Evolutionary conservation across 768 basidiomycete species (phyloP).

Genomic region (Termitomyces sp.): DNA sequence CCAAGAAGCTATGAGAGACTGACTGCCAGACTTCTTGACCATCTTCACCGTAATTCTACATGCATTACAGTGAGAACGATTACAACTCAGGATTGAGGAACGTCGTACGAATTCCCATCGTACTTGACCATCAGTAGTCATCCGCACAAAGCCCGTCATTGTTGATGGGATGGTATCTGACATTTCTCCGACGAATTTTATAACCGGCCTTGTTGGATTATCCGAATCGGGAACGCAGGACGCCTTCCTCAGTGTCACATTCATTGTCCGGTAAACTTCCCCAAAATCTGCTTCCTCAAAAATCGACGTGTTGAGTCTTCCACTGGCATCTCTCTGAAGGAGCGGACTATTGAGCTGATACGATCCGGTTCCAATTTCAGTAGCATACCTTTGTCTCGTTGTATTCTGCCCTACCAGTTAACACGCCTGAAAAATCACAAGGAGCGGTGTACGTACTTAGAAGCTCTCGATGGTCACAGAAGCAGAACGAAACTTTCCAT

Average conservation of each 20-base stretch:
- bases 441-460: conserved; percentile 40
- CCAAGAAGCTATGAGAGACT: conserved; percentile 8
- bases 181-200: conserved; percentile 50
- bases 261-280: conserved; percentile 47
- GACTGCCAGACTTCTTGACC: conserved; percentile 55
- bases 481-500: conserved; percentile 65
- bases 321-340: conserved; percentile 21
- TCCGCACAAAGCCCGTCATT: conserved; percentile 47
- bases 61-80: neutral
- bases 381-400: conserved; percentile 32
- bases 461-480: conserved; percentile 63
- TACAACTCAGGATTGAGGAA: neutral
- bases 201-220: conserved; percentile 45
- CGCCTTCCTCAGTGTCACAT: conserved; percentile 39
- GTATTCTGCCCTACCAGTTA: conserved; percentile 20
- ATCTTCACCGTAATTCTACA: conserved; percentile 45
- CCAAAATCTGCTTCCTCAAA: conserved; percentile 46
- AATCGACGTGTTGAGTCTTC: conserved; percentile 33
- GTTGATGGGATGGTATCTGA: conserved; percentile 36
- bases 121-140: conserved; percentile 53
- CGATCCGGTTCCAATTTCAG: neutral
- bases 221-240: conserved; percentile 36
- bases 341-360: neutral
- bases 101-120: conserved; percentile 60
- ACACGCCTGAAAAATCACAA: neutral